These are phyloP conservation scores for Colletotrichum lentis DNA, from an alignment of 2,329 filamentous ascomycete species.

Conservation along the genomic window DNA sequence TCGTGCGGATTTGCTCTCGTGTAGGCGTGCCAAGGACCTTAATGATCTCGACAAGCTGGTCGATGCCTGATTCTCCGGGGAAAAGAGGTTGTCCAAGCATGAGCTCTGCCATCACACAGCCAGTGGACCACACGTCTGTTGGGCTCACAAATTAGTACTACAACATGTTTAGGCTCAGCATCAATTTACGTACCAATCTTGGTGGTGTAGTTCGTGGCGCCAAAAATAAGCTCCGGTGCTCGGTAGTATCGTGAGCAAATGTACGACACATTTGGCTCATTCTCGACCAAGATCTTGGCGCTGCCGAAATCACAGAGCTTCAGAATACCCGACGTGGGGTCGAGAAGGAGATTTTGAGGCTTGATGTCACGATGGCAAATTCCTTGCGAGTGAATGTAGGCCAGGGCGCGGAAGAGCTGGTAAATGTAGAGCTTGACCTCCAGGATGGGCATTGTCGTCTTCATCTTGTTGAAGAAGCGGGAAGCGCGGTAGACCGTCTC, in stretches of 20 bases:
- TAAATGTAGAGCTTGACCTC: conserved; percentile 99
- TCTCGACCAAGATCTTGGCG: conserved; percentile 97
- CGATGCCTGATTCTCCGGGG: conserved; percentile 97
- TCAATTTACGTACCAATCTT: conserved; percentile 83
- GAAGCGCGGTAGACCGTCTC: conserved; percentile 98
- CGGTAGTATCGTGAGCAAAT: conserved; percentile 99
- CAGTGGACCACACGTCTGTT: conserved; percentile 97
- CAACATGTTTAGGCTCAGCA: neutral
- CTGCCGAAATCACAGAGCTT: conserved; percentile 99
- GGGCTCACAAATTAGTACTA: conserved; percentile 27
- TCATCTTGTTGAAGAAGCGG: conserved; percentile 99
- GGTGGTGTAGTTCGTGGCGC: conserved; percentile 98
- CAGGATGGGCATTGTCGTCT: conserved; percentile 98
- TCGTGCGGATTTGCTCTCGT: conserved; percentile 96
- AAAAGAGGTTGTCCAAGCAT: conserved; percentile 99
- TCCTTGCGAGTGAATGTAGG: conserved; percentile 98
- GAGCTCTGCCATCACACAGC: conserved; percentile 98
- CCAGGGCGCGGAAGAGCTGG: conserved; percentile 96
- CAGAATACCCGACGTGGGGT: conserved; percentile 87
- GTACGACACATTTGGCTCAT: conserved; percentile 99
- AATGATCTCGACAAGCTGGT: conserved; percentile 98
- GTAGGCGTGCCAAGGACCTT: conserved; percentile 98
- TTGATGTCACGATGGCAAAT: conserved; percentile 99
- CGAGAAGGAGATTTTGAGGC: conserved; percentile 94
- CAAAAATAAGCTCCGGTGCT: conserved; percentile 97